Evolutionary conservation across 2,329 filamentous ascomycete genomes (phyloP).

Genomic region (Talaromyces marneffei): DNA sequence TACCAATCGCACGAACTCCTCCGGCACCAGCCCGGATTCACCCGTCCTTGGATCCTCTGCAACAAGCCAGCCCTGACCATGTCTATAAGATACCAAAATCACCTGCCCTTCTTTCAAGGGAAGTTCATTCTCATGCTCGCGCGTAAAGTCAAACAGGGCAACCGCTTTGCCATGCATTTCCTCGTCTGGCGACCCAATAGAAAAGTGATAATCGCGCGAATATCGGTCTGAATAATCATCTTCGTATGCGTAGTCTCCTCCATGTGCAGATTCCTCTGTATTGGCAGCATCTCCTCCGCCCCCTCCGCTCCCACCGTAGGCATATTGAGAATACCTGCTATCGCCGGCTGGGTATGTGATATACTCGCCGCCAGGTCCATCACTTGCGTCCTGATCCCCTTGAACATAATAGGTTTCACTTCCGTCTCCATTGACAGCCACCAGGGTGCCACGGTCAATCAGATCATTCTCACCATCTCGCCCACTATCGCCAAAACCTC

Average conservation of each 20-base stretch:
- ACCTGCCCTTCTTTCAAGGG: slow-evolving; percentile 90
- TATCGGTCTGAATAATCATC: slow-evolving; percentile 61
- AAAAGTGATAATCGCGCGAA: slow-evolving; percentile 89
- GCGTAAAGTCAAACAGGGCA: slow-evolving; percentile 87
- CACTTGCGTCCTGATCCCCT: slow-evolving; percentile 53
- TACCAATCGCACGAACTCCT: slow-evolving; percentile 89
- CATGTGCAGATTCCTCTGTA: slow-evolving; percentile 39
- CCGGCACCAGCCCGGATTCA: slow-evolving; percentile 90
- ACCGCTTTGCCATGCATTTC: slow-evolving; percentile 97
- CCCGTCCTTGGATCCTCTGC: slow-evolving; percentile 91
- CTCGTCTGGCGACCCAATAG: slow-evolving; percentile 89
- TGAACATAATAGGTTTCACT: slow-evolving; percentile 70
- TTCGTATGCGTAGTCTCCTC: slow-evolving; percentile 30
- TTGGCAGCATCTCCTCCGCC: slow-evolving; percentile 46
- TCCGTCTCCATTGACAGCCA: slow-evolving; percentile 62
- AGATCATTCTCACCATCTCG: slow-evolving; percentile 44
- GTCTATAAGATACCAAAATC: slow-evolving; percentile 91
- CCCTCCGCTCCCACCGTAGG: slow-evolving; percentile 33
- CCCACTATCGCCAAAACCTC: slow-evolving; percentile 42
- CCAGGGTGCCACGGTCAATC: slow-evolving; percentile 60
- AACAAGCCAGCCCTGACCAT: slow-evolving; percentile 95
- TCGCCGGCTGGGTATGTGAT: slow-evolving; percentile 69
- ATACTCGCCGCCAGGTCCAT: slow-evolving; percentile 72
- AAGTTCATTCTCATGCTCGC: slow-evolving; percentile 95
- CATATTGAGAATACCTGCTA: slow-evolving; percentile 49